A percentile compares a stretch with the other conserved stretches of the same genome.
phyloP scores from a whole-genome alignment of 2,329 filamentous ascomycete genomes.

The Sporothrix humicola region DNA sequence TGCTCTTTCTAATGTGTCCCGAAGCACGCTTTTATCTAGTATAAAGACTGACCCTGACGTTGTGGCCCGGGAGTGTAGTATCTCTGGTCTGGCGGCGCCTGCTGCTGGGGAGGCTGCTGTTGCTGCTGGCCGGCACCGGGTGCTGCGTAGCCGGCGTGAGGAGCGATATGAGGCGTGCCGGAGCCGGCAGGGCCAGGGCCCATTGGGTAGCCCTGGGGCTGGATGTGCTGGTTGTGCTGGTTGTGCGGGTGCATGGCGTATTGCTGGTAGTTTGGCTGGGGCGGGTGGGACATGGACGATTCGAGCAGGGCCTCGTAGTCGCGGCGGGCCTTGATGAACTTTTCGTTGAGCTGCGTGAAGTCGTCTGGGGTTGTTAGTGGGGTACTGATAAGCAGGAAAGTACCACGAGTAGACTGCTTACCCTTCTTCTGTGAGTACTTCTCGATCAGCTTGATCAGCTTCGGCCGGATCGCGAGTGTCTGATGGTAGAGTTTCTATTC shows the following conservation, averaged over 20 bases:
- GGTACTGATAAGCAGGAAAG: too few relatives aligned
- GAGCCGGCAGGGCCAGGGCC: conserved; percentile 43
- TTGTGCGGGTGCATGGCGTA: conserved; percentile 61
- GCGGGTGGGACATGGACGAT: conserved; percentile 94
- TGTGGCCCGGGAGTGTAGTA: conserved; percentile 69
- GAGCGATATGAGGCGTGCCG: conserved; percentile 42
- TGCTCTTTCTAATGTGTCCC: conserved; percentile 16
- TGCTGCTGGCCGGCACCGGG: conserved; percentile 49
- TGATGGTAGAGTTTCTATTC: conserved; percentile 80
- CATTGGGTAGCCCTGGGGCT: conserved; percentile 54
- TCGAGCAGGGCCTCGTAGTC: conserved; percentile 97
- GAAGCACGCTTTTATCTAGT: conserved; percentile 16
- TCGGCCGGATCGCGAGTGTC: conserved; percentile 90
- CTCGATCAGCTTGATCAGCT: conserved; percentile 96
- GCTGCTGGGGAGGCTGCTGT: background rate
- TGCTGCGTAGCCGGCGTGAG: conserved; percentile 47
- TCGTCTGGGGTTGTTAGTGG: conserved; percentile 68
- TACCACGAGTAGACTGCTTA: too few relatives aligned
- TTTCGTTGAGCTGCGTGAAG: conserved; percentile 97
- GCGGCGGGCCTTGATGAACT: conserved; percentile 97
- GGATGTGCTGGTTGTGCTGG: conserved; percentile 49
- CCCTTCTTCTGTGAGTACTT: conserved; percentile 99
- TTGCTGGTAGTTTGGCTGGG: conserved; percentile 77
- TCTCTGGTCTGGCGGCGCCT: conserved; percentile 59
- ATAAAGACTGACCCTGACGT: conserved; percentile 41